Conservation (phyloP, 345 rosid species). For the Eucalyptus paniculata region DNA sequence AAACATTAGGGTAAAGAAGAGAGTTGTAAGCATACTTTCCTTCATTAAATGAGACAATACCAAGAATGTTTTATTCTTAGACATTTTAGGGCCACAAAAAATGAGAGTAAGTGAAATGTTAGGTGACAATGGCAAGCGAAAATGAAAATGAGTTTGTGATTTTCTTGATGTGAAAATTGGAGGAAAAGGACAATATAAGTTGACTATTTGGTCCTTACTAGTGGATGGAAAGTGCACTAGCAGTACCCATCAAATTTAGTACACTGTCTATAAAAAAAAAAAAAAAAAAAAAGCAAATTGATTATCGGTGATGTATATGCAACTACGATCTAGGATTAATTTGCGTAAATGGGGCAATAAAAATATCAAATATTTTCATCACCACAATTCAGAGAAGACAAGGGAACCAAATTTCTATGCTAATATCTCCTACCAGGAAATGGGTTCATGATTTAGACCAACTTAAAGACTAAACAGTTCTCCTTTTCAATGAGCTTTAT, state of each 20-base stretch:
- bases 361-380: too few relatives aligned
- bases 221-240: not conserved
- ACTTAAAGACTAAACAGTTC: rapidly evolving
- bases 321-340: too few relatives aligned
- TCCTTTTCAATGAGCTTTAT: too few relatives aligned
- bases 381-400: too few relatives aligned
- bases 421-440: rapidly evolving
- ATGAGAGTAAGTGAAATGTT: not conserved
- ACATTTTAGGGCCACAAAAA: not conserved
- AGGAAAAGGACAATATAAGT: not conserved
- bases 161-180: not conserved
- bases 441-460: too few relatives aligned
- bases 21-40: not conserved
- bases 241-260: not conserved
- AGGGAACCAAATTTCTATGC: too few relatives aligned
- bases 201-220: not conserved
- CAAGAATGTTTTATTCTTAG: not conserved
- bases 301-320: too few relatives aligned
- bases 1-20: not conserved
- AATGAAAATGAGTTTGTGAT: not conserved
- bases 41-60: not conserved
- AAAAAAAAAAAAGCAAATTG: too few relatives aligned
- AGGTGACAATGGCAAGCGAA: not conserved
- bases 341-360: too few relatives aligned
- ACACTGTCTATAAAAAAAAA: not conserved